These are phyloP conservation scores for Fragilaria radians DNA, from an alignment of 108 stramenopile species.

Conservation along the genomic window DNA sequence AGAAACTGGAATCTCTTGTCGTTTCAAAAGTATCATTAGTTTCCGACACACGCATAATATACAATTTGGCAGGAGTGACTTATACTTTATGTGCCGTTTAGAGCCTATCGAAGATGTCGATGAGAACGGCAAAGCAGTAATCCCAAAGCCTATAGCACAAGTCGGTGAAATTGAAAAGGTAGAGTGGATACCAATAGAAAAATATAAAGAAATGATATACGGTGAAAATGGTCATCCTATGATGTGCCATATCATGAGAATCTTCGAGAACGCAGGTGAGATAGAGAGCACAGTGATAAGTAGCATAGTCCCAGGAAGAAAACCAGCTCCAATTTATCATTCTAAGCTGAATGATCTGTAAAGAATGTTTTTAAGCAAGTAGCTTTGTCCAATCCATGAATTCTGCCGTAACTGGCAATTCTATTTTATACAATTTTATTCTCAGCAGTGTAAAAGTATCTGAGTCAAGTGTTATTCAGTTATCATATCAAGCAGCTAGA, in stretches of 20 bases:
- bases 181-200: constrained; percentile 54
- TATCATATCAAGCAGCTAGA: no score
- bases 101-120: constrained; percentile 49
- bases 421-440: no score
- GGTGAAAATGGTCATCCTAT: constrained; percentile 64
- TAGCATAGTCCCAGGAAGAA: constrained; percentile 69
- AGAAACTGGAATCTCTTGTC: constrained; percentile 77
- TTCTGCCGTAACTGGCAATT: no score
- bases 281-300: constrained; percentile 50
- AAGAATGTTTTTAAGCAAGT: no score
- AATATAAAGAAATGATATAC: constrained; percentile 58
- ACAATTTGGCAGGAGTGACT: constrained; percentile 62
- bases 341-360: no score
- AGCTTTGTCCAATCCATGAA: no score
- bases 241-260: constrained; percentile 55
- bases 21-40: constrained; percentile 54
- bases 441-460: no score
- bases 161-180: constrained; percentile 61
- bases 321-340: constrained; percentile 57
- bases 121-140: constrained; percentile 30
- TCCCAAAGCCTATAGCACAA: constrained; percentile 52
- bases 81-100: constrained; percentile 74
- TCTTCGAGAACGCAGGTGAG: constrained; percentile 24
- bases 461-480: no score
- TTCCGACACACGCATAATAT: constrained; percentile 79